A percentile compares a stretch with the other conserved stretches of the same genome.
phyloP scores from a whole-genome alignment of 805 yeast genomes.

The Spathaspora sp. region DNA sequence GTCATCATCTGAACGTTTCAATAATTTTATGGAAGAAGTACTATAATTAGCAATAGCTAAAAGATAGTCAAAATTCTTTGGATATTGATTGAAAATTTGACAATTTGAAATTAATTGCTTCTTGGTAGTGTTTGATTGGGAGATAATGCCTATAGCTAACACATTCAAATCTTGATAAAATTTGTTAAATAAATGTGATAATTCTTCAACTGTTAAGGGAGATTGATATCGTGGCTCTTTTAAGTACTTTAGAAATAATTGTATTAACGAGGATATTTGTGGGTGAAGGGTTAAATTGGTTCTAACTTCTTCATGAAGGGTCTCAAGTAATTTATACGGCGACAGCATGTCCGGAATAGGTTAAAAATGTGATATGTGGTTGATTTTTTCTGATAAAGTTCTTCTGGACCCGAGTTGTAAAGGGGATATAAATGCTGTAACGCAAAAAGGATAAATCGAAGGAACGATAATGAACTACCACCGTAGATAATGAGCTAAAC shows the following conservation, averaged over 20 bases:
- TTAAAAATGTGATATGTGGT: neutral
- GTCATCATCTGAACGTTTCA: constrained; percentile 31
- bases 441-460: no score
- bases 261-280: constrained; percentile 22
- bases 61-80: constrained; percentile 34
- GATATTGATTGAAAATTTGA: constrained; percentile 23
- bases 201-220: constrained; percentile 34
- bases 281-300: constrained; percentile 20
- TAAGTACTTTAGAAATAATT: constrained; percentile 28
- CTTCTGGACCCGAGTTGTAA: neutral
- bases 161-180: constrained; percentile 39
- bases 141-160: constrained; percentile 26
- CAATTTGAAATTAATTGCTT: constrained; percentile 33
- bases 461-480: neutral
- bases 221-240: constrained; percentile 42
- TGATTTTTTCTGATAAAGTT: no score
- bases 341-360: constrained; percentile 2
- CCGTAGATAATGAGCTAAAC: neutral
- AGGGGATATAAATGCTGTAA: no score
- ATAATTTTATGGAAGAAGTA: constrained; percentile 30
- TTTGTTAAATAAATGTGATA: constrained; percentile 27
- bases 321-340: constrained; percentile 10
- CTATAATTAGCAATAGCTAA: constrained; percentile 40
- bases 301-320: constrained; percentile 22
- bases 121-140: constrained; percentile 37